A percentile compares a stretch with the other conserved stretches of the same genome.
These are phyloP conservation scores for Colletotrichum sp. DNA, from an alignment of 2,329 filamentous ascomycete species.

Conservation along the genomic window DNA sequence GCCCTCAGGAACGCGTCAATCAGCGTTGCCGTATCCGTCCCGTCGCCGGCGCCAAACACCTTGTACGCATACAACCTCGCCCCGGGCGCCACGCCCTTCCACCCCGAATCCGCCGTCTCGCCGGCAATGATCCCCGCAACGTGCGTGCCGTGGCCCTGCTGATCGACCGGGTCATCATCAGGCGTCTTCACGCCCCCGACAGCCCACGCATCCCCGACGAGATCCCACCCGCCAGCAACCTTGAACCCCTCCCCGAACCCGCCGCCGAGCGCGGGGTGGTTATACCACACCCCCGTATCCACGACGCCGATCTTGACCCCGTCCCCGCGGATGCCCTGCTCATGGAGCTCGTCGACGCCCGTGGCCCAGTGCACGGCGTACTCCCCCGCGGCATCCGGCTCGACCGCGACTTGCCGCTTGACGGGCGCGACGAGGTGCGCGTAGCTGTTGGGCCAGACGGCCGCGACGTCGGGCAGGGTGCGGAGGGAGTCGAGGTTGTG, in stretches of 20 bases:
- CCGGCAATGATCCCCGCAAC: slow-evolving; percentile 35
- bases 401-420: not conserved
- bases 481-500: slow-evolving; percentile 13
- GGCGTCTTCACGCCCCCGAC: slow-evolving; percentile 32
- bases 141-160: slow-evolving; percentile 32
- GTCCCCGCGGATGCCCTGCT: slow-evolving; percentile 18
- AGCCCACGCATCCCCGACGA: slow-evolving; percentile 41
- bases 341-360: slow-evolving; percentile 21
- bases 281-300: slow-evolving; percentile 22
- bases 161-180: slow-evolving; percentile 33
- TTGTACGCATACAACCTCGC: slow-evolving; percentile 26
- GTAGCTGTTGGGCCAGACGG: slow-evolving; percentile 8
- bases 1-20: slow-evolving; percentile 28
- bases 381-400: not conserved
- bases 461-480: not conserved
- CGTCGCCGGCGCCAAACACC: slow-evolving; percentile 23
- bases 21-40: slow-evolving; percentile 15
- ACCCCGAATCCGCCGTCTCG: slow-evolving; percentile 16
- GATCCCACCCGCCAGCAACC: slow-evolving; percentile 46
- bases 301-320: slow-evolving; percentile 24
- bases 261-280: slow-evolving; percentile 39
- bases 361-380: slow-evolving; percentile 21
- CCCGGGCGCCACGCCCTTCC: slow-evolving; percentile 27
- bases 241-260: slow-evolving; percentile 50
- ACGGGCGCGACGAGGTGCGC: slow-evolving; percentile 10